These are phyloP conservation scores for Lithohypha guttulata DNA, from an alignment of 2,329 filamentous ascomycete genomes.

Conservation along the genomic window DNA sequence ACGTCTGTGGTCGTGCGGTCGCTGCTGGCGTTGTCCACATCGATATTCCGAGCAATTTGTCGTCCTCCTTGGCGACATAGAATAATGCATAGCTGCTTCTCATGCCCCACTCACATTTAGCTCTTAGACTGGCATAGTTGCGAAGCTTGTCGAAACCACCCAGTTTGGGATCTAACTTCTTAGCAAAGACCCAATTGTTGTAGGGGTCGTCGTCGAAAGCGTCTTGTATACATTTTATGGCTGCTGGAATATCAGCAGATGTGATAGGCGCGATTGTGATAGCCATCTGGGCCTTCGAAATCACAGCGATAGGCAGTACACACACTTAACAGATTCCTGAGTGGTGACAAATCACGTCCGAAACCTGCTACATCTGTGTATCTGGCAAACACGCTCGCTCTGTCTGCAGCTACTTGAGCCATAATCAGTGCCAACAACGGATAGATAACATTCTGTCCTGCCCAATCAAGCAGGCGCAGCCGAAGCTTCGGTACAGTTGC, in stretches of 20 bases:
- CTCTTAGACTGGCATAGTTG: conserved; percentile 52
- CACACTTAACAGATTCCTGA: too few relatives aligned
- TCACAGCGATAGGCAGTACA: too few relatives aligned
- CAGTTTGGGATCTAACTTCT: background rate
- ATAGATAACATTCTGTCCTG: too few relatives aligned
- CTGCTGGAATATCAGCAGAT: conserved; percentile 51
- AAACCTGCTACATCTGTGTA: too few relatives aligned
- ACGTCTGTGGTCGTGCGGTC: conserved; percentile 40
- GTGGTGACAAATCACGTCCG: too few relatives aligned
- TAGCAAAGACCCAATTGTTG: conserved; percentile 53
- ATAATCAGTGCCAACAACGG: too few relatives aligned
- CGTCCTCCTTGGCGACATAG: conserved; percentile 50
- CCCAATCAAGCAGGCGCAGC: too few relatives aligned
- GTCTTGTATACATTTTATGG: conserved; percentile 54
- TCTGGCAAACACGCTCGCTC: too few relatives aligned
- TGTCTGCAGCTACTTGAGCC: too few relatives aligned
- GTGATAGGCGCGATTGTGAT: conserved; percentile 48
- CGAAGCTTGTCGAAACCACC: conserved; percentile 47
- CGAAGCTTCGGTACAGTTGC: too few relatives aligned
- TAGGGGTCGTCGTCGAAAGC: conserved; percentile 59
- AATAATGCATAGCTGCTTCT: conserved; percentile 50
- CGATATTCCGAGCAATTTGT: conserved; percentile 54
- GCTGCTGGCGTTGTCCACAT: conserved; percentile 58
- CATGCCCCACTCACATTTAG: conserved; percentile 61
- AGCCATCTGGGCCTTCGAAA: too few relatives aligned